Evolutionary conservation across 768 basidiomycete genomes (phyloP), one percentile per base, ranked within the genome.

Genomic region (Termitomyces sp.): DNA sequence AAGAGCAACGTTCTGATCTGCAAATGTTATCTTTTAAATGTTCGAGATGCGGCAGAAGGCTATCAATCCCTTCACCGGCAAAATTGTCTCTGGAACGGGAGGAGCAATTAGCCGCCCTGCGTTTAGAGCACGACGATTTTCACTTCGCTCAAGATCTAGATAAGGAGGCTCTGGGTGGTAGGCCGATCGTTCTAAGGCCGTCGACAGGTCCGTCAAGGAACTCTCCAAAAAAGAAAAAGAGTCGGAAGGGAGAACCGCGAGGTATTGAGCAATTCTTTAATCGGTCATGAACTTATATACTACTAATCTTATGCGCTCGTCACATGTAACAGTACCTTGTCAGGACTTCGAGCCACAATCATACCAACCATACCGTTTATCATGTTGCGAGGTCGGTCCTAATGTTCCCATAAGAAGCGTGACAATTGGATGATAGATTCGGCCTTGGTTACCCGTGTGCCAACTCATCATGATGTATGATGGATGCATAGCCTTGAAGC

Each of bases 101-200:
- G 58, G 67, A 66, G 65, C 76, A 66, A 20, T 64, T 87, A 39
- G 74, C 70, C 6, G 71, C 71, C 59, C 67, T 83, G 57, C 77
- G 76, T 55, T 64, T 81, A 70, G 95, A 97, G 67, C 95, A 98
- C 65, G 80, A 84, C 37, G 95, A 97, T 72, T 97, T 85, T 70
- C 95, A 98, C 70, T 85, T 93, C 64, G 95, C 95, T 1, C 79
- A 86, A 65, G 88, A 92, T 57, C 68, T 98, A 53, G 81, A 87
- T 22, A 79, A 79, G 27, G 75, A 78, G 55, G 58, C 72, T 53
- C 69, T 68, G 49, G 66, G 63, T 36, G 62, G 9, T 20, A n/a
- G 58, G 39, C 62, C 61, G 4, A 53, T 61, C 24, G 57, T 61
- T 36, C 59, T 51, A 16, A 65, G 58, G 34, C 59, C 66, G 49